Base-by-base conservation (phyloP, 2,329 filamentous ascomycete species). In the Periconia sp. region DNA sequence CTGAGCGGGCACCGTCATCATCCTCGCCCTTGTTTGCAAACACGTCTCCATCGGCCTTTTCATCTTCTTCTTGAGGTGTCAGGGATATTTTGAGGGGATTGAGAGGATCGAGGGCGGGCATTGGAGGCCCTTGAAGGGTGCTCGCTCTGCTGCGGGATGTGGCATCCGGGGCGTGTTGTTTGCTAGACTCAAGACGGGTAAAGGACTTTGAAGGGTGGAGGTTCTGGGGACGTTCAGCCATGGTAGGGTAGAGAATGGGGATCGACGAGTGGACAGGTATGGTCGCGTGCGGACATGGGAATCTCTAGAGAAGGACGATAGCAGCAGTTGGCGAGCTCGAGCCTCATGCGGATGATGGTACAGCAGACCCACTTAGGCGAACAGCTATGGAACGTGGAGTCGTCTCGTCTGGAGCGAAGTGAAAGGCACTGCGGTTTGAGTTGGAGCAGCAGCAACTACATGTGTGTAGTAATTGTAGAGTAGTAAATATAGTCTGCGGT, bases 171-270 rank as follows among this genome's bases (percentile, higher is more conserved):
- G 64, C 19, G 15, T 47, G 54, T 37, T 13, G 15, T 17, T 65
- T 51, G 9, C 73, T 60, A 9, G 74, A 59, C 44, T 81, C 79
- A 43, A 82, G 73, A 20, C 80, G 77, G 6, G 76, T 78, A 63
- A 82, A 82, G 31, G 79, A 81, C 44, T 75, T 71, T 40, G 78
- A 76, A 45, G 73, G 62, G 44, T 78, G 75, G 18, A 78, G 65
- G 42, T 72, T 62, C 45, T 64, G 67, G 7, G 75, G 70, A 50
- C 66, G 61, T 40, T 61, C 66, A 40, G 69, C 57, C 66, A 73
- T 72, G 55, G 20, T 47, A 55, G 53, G 53, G 51, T 41, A 19
- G 57, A 20, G 43, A 23, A 41, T 45, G 45, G 18, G 42, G 54
- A 42, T 37, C 6, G 33, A 20, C 20, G 41, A 44, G 14, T 55